A percentile compares a stretch with the other conserved stretches of the same genome.
phyloP scores from a whole-genome alignment of 768 basidiomycete genomes.

The Lentinula edodes region DNA sequence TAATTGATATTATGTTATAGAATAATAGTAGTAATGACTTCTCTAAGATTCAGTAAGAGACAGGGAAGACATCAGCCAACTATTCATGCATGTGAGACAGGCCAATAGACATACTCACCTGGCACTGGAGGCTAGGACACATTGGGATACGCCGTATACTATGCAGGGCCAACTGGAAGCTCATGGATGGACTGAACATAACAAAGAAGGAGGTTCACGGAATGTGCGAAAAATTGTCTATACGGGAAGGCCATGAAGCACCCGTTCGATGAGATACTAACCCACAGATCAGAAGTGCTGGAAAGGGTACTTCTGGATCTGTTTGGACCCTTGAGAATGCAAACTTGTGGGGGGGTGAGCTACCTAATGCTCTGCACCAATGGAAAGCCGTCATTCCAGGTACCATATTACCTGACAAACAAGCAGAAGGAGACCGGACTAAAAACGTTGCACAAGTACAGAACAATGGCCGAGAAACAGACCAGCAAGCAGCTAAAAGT shows the following conservation, averaged over 20 bases:
- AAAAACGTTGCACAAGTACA: conserved; percentile 13
- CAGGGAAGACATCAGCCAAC: too few relatives aligned
- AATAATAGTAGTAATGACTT: too few relatives aligned
- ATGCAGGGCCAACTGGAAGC: conserved; percentile 7
- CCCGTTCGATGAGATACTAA: conserved; percentile 17
- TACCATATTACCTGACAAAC: conserved; percentile 15
- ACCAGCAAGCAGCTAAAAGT: background rate
- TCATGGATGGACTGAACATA: conserved; percentile 18
- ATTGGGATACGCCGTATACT: conserved; percentile 7
- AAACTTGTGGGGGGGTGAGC: conserved; percentile 10
- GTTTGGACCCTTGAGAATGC: conserved; percentile 16
- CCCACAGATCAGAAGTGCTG: conserved; percentile 11
- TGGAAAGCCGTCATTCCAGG: conserved; percentile 11
- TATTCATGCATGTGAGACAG: too few relatives aligned
- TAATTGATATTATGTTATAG: too few relatives aligned
- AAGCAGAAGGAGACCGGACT: conserved; percentile 16
- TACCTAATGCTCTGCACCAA: conserved; percentile 22
- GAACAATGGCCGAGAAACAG: conserved; percentile 7
- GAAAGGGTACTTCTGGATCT: conserved; percentile 19
- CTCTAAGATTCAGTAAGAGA: too few relatives aligned
- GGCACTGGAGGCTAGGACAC: conserved; percentile 10
- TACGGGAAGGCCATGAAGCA: conserved; percentile 16
- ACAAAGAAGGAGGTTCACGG: background rate
- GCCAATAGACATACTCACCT: background rate
- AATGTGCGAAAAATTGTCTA: conserved; percentile 21